Evolutionary conservation across 805 yeast genomes (phyloP), one percentile per base, ranked within the genome.

Genomic region (Starmerella stigmatis): DNA sequence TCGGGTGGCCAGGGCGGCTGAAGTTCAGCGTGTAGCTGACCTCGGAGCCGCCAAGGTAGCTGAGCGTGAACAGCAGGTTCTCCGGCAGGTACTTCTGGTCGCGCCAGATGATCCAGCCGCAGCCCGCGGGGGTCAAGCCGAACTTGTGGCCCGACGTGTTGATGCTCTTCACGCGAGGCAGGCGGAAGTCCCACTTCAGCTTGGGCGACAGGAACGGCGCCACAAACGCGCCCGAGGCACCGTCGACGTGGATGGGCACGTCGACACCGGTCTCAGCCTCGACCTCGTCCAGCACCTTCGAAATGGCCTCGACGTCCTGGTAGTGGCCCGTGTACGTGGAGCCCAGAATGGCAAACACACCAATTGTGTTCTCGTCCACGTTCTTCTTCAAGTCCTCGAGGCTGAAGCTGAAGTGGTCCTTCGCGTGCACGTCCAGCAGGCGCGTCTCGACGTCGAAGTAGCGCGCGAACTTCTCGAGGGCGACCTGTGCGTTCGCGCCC

Each of bases 401-500:
- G 59, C 83, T 88, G 57, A 86, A 69, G 48, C 79, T 69, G 63
- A 79, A 82, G 54, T 78, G 75, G 37, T 78, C 69, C 37, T 72
- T 70, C 41, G 68, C 71, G 20, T 71, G 68, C 23, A 85, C 85
- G 12, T 81, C 79, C 48, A 88, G 72, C 52, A 84, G 63, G 55
- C 94, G 72, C 50, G 82, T 74, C 60, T 86, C 95, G 38, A 86
- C 96, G 57, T 86, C 96, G 64, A 86, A 88, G 66, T 86, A 86
- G 41, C 94, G 71, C 13, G 96, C 95, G 65, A 88, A 88, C 67
- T 86, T 86, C 66, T 86, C 96, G 57, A 88, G 69, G 0, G 95
- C 95, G 38, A 88, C 96, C 66, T 86, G 96, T 44, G 89, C 92
- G 63, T 89, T 84, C 27, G 89, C 70, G 9, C 94, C 94, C 95